A percentile compares a stretch with the other conserved stretches of the same genome.
Evolutionary conservation across 345 rosid species (phyloP).

Genomic region (Capsella bursapastoris): DNA sequence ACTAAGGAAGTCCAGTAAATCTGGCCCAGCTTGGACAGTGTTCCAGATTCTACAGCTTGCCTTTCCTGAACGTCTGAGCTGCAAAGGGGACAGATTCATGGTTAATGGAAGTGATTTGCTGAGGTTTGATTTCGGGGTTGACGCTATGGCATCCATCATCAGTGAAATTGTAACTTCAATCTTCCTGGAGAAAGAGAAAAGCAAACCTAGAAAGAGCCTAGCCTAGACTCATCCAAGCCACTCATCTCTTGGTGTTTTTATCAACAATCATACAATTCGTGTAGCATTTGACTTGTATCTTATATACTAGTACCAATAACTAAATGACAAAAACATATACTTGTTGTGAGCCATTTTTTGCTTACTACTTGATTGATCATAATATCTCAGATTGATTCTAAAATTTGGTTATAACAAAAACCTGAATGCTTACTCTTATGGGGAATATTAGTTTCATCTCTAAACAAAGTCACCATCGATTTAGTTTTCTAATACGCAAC

Average conservation of each 20-base stretch:
- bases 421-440: constrained; percentile 1
- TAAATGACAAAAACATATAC: too few species aligned
- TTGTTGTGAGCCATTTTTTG: too few species aligned
- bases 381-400: not conserved
- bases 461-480: constrained; percentile 23
- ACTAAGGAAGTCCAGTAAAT: constrained; percentile 51
- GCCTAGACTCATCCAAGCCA: too few species aligned
- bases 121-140: constrained; percentile 54
- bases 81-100: constrained; percentile 60
- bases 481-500: constrained; percentile 12
- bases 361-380: too few species aligned
- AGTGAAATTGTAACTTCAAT: constrained; percentile 70
- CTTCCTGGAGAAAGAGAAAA: constrained; percentile 67
- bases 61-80: constrained; percentile 66
- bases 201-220: too few species aligned
- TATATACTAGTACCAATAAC: too few species aligned
- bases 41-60: constrained; percentile 75
- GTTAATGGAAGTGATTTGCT: constrained; percentile 65
- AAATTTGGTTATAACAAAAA: not conserved
- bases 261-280: too few species aligned
- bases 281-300: too few species aligned
- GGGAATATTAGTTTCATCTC: constrained; percentile 18
- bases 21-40: constrained; percentile 69
- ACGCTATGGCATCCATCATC: constrained; percentile 51
- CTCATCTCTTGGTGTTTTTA: too few species aligned